Percentiles rank a stretch among this genome's conserved stretches.
Evolutionary conservation across 2,329 filamentous ascomycete genomes (phyloP).

Genomic region (Ophiostoma piceae): DNA sequence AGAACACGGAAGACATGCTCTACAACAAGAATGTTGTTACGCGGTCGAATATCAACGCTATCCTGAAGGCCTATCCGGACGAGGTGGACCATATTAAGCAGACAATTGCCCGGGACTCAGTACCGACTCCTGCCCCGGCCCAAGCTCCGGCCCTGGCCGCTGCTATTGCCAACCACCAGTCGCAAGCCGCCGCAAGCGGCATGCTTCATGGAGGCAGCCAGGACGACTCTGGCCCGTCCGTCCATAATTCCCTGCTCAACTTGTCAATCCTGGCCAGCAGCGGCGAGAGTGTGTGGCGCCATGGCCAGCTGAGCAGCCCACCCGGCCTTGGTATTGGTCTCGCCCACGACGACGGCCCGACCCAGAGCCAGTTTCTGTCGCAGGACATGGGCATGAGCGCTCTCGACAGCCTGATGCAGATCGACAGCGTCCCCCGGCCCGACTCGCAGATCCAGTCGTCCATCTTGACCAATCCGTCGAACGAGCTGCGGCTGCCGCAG

Average conservation of each 20-base stretch:
- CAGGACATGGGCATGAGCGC: not conserved
- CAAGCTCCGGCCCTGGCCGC: not conserved
- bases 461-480: not conserved
- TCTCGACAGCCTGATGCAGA: not conserved
- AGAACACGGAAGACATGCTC: conserved; percentile 26
- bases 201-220: not conserved
- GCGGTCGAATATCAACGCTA: conserved; percentile 21
- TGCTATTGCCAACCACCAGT: not conserved
- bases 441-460: conserved; percentile 18
- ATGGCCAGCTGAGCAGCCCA: conserved; percentile 21
- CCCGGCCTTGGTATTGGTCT: not conserved
- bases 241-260: not conserved
- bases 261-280: not conserved
- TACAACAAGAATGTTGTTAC: conserved; percentile 32
- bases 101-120: no score
- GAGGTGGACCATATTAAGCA: conserved; percentile 18
- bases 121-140: not conserved
- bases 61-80: conserved; percentile 25
- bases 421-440: not conserved
- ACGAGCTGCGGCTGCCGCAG: conserved; percentile 18
- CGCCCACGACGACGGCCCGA: not conserved
- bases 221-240: not conserved
- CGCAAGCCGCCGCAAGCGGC: not conserved
- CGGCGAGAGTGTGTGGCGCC: conserved; percentile 20
- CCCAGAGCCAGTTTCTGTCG: not conserved